Conservation (phyloP, 345 rosid genomes). For the Pugionium cornutum region DNA sequence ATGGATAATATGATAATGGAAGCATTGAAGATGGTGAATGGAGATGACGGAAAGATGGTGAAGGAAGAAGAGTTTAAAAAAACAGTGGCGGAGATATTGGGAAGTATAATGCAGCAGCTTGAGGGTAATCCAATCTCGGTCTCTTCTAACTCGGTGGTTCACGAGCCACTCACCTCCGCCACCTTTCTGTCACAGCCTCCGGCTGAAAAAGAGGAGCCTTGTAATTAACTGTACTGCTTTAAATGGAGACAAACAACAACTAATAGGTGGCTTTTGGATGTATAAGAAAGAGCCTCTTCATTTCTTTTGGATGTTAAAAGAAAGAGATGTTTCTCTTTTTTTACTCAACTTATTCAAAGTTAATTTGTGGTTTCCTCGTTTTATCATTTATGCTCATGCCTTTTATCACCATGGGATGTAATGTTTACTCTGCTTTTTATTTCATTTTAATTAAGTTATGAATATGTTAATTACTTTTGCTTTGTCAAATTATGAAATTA, state of each 20-base stretch:
- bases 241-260: no score
- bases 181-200: slow-evolving; percentile 53
- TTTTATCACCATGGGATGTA: background rate
- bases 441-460: background rate
- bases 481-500: no score
- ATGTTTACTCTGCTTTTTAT: slow-evolving; percentile 6
- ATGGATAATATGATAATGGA: slow-evolving; percentile 63
- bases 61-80: slow-evolving; percentile 93
- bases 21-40: slow-evolving; percentile 57
- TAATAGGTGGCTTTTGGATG: background rate
- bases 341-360: background rate
- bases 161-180: slow-evolving; percentile 77
- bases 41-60: slow-evolving; percentile 72
- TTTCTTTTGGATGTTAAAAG: background rate
- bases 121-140: slow-evolving; percentile 71
- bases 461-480: background rate
- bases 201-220: slow-evolving; percentile 31
- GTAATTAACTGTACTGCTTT: background rate
- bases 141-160: slow-evolving; percentile 83
- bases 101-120: slow-evolving; percentile 79
- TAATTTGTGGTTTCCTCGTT: slow-evolving; percentile 17
- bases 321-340: background rate
- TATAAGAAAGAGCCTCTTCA: background rate
- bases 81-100: slow-evolving; percentile 62
- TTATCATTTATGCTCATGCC: slow-evolving; percentile 6